Evolutionary conservation across 2,329 filamentous ascomycete genomes (phyloP).

Genomic region (Exophiala sp.): DNA sequence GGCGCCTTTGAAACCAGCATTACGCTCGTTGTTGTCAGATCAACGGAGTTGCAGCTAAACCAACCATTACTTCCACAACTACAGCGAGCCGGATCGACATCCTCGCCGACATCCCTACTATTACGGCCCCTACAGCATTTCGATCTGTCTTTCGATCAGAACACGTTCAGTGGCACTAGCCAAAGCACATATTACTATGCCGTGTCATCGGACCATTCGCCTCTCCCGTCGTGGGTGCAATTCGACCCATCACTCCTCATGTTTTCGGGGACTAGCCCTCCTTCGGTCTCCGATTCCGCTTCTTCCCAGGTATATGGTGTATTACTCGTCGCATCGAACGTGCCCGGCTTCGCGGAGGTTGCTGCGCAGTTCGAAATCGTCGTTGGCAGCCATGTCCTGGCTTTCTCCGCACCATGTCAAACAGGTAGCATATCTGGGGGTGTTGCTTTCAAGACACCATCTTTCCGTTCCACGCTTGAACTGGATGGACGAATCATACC

Average conservation of each 20-base stretch:
- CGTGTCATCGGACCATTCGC: constrained; percentile 68
- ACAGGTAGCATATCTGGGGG: constrained; percentile 54
- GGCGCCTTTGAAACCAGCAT: constrained; percentile 60
- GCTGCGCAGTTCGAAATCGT: constrained; percentile 63
- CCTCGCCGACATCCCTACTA: constrained; percentile 37
- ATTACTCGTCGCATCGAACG: constrained; percentile 69
- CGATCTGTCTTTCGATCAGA: constrained; percentile 62
- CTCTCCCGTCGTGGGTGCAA: constrained; percentile 75
- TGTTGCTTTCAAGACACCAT: constrained; percentile 47
- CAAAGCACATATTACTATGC: constrained; percentile 66
- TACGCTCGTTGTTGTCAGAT: constrained; percentile 62
- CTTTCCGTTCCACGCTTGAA: constrained; percentile 48
- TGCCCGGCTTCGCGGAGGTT: constrained; percentile 67
- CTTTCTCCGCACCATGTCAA: constrained; percentile 54
- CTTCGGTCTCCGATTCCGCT: constrained; percentile 56
- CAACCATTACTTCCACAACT: constrained; percentile 36
- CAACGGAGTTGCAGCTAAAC: constrained; percentile 35
- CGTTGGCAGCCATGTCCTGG: constrained; percentile 64
- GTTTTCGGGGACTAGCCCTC: constrained; percentile 67
- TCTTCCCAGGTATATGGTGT: constrained; percentile 68
- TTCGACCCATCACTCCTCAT: constrained; percentile 60
- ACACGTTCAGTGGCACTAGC: constrained; percentile 58
- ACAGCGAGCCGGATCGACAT: constrained; percentile 34
- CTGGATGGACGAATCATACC: constrained; percentile 53
- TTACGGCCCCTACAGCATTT: constrained; percentile 46